phyloP scores from a whole-genome alignment of 2,329 filamentous ascomycete species.

The Gnomoniopsis smithogilvyi region DNA sequence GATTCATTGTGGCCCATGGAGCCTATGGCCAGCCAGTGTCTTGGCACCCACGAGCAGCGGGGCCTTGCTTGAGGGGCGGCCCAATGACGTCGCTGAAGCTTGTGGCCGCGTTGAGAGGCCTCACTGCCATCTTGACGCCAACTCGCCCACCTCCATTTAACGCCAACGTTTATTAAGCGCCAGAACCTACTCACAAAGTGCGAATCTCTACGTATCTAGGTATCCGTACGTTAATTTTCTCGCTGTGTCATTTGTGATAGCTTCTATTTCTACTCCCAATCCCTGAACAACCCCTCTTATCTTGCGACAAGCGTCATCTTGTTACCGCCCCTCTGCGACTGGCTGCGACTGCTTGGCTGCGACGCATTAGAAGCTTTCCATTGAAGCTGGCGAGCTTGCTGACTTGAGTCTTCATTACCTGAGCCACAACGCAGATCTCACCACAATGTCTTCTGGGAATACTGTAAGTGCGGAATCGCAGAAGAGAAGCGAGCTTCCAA shows the following conservation, averaged over 20 bases:
- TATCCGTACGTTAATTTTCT: neutral
- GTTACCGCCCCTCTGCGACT: neutral
- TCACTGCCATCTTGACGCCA: neutral
- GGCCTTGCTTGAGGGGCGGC: neutral
- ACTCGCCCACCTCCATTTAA: neutral
- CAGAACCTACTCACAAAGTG: neutral
- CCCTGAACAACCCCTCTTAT: neutral
- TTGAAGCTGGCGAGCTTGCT: neutral
- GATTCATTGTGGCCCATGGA: neutral
- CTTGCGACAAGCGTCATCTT: conserved; percentile 1
- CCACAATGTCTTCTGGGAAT: conserved; percentile 41
- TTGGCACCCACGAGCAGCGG: neutral
- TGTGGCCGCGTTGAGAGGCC: neutral
- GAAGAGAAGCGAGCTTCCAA: neutral
- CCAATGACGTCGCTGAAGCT: conserved; percentile 14
- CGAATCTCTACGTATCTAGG: neutral
- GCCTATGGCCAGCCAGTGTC: neutral
- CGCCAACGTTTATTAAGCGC: neutral
- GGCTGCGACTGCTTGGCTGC: neutral
- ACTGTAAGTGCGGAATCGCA: conserved; percentile 32
- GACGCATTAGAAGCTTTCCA: neutral
- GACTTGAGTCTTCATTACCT: neutral
- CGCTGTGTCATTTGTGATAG: neutral
- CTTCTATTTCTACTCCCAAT: neutral
- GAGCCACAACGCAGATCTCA: neutral